phyloP scores from a whole-genome alignment of 2,329 filamentous ascomycete species.

The Myrmaecium sp. region DNA sequence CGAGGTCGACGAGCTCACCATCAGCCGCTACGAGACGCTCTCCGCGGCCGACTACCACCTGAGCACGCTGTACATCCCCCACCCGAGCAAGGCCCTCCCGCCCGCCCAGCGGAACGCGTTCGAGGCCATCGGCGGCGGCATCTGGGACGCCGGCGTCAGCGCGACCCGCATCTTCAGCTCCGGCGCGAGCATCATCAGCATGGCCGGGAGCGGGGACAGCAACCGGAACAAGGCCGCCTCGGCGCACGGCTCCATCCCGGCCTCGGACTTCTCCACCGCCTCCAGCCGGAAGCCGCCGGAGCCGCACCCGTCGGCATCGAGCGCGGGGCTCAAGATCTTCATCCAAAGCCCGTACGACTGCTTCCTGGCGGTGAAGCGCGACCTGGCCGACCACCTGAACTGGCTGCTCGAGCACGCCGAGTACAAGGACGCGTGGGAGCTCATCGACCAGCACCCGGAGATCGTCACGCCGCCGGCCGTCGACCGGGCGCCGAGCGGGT shows the following conservation, averaged over 20 bases:
- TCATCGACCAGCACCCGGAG: conserved; percentile 78
- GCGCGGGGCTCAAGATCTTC: conserved; percentile 62
- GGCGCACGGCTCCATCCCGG: not conserved
- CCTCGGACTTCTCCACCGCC: conserved; percentile 23
- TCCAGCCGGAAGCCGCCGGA: conserved; percentile 7
- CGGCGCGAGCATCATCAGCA: conserved; percentile 51
- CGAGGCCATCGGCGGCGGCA: conserved; percentile 57
- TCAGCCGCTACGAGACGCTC: conserved; percentile 74
- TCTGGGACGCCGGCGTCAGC: conserved; percentile 85
- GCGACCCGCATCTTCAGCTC: conserved; percentile 78
- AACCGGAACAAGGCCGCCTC: conserved; percentile 1
- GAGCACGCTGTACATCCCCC: conserved; percentile 61
- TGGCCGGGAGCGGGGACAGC: conserved; percentile 23
- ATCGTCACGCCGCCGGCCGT: no score
- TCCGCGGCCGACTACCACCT: conserved; percentile 87
- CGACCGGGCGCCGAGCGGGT: no score
- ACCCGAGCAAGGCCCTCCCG: conserved; percentile 40
- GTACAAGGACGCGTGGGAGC: conserved; percentile 74
- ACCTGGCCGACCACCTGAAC: conserved; percentile 65
- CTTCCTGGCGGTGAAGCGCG: conserved; percentile 76
- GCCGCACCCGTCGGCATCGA: conserved; percentile 30
- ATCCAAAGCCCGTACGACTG: conserved; percentile 96
- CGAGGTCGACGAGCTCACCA: conserved; percentile 69
- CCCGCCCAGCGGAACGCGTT: conserved; percentile 55
- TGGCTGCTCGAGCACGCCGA: conserved; percentile 74